Evolutionary conservation across 208 protist genomes (phyloP).

Genomic region (Wallacemonas sp.): DNA sequence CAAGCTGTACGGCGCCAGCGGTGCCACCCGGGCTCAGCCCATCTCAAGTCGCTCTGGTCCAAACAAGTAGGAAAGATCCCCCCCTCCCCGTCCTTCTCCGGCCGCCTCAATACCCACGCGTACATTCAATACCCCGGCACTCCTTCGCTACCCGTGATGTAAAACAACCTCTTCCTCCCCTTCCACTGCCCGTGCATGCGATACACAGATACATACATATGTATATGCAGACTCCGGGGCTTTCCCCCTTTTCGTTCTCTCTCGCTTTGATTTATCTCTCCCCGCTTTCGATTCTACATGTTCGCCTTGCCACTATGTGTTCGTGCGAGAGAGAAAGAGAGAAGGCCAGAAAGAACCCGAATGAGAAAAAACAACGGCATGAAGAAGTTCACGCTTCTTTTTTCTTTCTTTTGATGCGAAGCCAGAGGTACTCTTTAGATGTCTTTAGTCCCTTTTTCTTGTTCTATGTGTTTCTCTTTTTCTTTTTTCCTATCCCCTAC

Average conservation of each 20-base stretch:
- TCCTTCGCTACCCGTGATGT: background rate
- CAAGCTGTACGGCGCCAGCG: background rate
- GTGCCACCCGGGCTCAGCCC: background rate
- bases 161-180: background rate
- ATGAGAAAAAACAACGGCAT: background rate
- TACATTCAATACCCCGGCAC: background rate
- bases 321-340: too few species aligned
- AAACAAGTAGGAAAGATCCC: background rate
- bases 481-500: too few species aligned
- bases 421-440: too few species aligned
- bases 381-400: background rate
- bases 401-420: too few species aligned
- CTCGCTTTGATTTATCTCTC: constrained; percentile 1
- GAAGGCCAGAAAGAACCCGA: background rate
- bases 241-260: constrained; percentile 12
- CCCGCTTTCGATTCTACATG: too few species aligned
- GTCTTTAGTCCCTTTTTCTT: too few species aligned
- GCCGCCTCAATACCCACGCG: too few species aligned
- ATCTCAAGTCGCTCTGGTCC: background rate
- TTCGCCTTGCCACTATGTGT: too few species aligned
- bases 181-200: background rate
- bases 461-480: too few species aligned
- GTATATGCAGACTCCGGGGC: background rate
- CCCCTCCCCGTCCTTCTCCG: background rate
- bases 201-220: background rate